phyloP scores from a whole-genome alignment of 1,139 yeast species.

The Blastobotrys buckinghamii region DNA sequence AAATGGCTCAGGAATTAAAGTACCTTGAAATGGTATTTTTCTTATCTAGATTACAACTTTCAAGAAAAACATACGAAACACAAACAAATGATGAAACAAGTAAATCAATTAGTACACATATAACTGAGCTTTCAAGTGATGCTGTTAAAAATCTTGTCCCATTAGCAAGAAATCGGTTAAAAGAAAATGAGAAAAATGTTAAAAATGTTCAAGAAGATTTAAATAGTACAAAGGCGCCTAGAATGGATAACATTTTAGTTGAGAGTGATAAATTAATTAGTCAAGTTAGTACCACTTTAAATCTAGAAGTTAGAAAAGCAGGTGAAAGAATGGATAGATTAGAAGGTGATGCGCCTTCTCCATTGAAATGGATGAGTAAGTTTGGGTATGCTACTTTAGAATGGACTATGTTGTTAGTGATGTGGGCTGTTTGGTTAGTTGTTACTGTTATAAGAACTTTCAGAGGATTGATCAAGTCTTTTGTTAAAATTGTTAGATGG shows the following conservation, averaged over 20 bases:
- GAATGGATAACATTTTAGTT: conserved; percentile 60
- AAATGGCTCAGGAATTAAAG: conserved; percentile 19
- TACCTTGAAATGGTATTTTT: conserved; percentile 24
- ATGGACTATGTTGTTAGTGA: conserved; percentile 50
- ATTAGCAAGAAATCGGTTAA: conserved; percentile 18
- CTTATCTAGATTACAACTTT: conserved; percentile 20
- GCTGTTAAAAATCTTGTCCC: conserved; percentile 21
- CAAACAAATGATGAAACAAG: conserved; percentile 3
- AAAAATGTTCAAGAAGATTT: conserved; percentile 29
- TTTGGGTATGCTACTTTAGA: conserved; percentile 39
- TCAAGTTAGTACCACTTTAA: conserved; percentile 75
- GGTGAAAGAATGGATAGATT: conserved; percentile 61
- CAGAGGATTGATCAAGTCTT: conserved; percentile 21
- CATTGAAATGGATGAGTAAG: conserved; percentile 21
- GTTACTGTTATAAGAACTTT: conserved; percentile 50
- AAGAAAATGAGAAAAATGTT: conserved; percentile 24
- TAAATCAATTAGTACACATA: conserved; percentile 16
- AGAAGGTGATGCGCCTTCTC: conserved; percentile 22
- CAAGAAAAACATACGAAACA: conserved; percentile 7
- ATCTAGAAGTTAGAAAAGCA: conserved; percentile 64
- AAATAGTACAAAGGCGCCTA: conserved; percentile 37
- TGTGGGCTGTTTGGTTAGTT: conserved; percentile 67
- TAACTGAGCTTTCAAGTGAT: conserved; percentile 21
- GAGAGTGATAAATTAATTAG: conserved; percentile 72
- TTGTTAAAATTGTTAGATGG: neutral